Percentiles rank a stretch among this genome's conserved stretches.
These are phyloP conservation scores for Orbilia ellipsospora DNA, from an alignment of 2,329 filamentous ascomycete genomes.

Conservation along the genomic window DNA sequence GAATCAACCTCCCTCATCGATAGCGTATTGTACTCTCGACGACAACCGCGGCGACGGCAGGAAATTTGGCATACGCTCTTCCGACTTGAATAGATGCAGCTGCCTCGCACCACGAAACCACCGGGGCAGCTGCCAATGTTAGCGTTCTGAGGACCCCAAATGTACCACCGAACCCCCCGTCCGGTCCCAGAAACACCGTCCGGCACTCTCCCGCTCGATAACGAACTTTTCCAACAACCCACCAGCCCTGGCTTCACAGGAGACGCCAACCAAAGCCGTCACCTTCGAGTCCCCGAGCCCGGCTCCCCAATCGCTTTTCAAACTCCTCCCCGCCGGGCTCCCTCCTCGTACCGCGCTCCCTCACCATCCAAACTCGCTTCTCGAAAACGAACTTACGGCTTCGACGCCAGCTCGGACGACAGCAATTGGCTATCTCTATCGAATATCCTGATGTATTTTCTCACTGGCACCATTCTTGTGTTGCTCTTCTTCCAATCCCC, in stretches of 20 bases:
- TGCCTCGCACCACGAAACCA: not conserved
- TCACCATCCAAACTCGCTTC: conserved; percentile 42
- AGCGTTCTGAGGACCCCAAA: conserved; percentile 23
- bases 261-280: conserved; percentile 8
- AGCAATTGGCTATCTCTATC: conserved; percentile 41
- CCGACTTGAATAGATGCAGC: not conserved
- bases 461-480: conserved; percentile 34
- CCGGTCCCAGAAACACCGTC: conserved; percentile 47
- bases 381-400: conserved; percentile 40
- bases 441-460: conserved; percentile 46
- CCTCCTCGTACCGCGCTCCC: conserved; percentile 44
- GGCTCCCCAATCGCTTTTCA: conserved; percentile 42
- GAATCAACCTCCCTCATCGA: not conserved
- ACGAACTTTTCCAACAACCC: conserved; percentile 50
- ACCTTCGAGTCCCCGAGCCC: conserved; percentile 39
- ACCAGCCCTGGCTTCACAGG: not conserved
- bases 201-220: conserved; percentile 42
- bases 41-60: not conserved
- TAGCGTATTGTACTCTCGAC: not conserved
- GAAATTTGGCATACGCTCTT: no score
- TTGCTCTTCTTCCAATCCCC: conserved; percentile 47
- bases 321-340: conserved; percentile 28
- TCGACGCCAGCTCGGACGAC: conserved; percentile 20
- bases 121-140: conserved; percentile 23
- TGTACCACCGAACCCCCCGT: conserved; percentile 55